Conservation (phyloP, 352 stramenopile genomes). For the Albugo laibachii region DNA sequence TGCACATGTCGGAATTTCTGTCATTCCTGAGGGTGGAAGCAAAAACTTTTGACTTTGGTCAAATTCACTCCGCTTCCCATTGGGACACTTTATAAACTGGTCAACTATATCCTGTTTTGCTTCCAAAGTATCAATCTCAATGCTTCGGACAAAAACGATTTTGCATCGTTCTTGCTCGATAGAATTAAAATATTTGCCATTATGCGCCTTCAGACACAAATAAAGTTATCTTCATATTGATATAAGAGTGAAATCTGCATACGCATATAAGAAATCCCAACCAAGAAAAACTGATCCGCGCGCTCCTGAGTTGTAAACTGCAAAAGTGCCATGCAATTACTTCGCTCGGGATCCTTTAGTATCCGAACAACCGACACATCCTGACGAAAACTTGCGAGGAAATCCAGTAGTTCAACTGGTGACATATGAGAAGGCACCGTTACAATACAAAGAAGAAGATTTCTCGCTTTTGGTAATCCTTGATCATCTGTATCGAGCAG, state of each 20-base stretch:
- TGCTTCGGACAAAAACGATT: slow-evolving; percentile 78
- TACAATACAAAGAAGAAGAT: slow-evolving; percentile 59
- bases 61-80: slow-evolving; percentile 2
- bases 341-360: slow-evolving; percentile 57
- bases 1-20: slow-evolving; percentile 77
- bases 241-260: not conserved
- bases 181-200: slow-evolving; percentile 83
- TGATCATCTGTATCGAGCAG: not conserved
- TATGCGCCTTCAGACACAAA: slow-evolving; percentile 36
- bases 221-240: not conserved
- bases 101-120: not conserved
- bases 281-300: slow-evolving; percentile 64
- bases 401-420: slow-evolving; percentile 68
- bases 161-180: slow-evolving; percentile 80
- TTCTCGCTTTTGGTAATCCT: slow-evolving; percentile 35
- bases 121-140: slow-evolving; percentile 51
- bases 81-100: slow-evolving; percentile 2
- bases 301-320: slow-evolving; percentile 61
- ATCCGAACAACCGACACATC: slow-evolving; percentile 63
- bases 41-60: slow-evolving; percentile 15
- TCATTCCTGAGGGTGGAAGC: slow-evolving; percentile 48
- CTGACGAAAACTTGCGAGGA: slow-evolving; percentile 45
- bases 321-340: slow-evolving; percentile 74
- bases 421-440: slow-evolving; percentile 73
- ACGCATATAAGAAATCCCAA: slow-evolving; percentile 1